A percentile compares a stretch with the other conserved stretches of the same genome.
phyloP scores from a whole-genome alignment of 2,329 filamentous ascomycete genomes.

The Phoma herbarum region DNA sequence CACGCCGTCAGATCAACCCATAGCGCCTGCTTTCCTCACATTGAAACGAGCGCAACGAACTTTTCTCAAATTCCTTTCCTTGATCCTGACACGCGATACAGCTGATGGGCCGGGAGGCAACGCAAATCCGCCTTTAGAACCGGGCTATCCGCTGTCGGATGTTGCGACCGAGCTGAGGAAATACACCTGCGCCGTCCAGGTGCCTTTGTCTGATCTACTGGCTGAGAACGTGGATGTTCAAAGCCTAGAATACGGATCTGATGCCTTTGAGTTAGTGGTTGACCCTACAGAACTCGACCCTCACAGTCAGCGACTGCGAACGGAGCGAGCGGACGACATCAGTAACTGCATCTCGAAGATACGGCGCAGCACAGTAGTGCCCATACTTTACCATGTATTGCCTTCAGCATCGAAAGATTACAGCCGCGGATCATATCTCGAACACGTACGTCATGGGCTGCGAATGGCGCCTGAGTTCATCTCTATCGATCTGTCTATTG shows the following conservation, averaged over 20 bases:
- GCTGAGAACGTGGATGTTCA: conserved; percentile 67
- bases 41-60: conserved; percentile 74
- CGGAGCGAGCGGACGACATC: conserved; percentile 54
- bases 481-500: conserved; percentile 68
- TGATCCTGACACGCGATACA: conserved; percentile 63
- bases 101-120: conserved; percentile 35
- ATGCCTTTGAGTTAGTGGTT: conserved; percentile 71
- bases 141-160: conserved; percentile 70
- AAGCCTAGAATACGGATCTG: conserved; percentile 70
- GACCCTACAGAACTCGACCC: conserved; percentile 44
- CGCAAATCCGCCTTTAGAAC: conserved; percentile 65
- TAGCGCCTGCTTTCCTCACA: conserved; percentile 67
- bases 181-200: conserved; percentile 73
- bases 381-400: conserved; percentile 54
- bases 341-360: conserved; percentile 68
- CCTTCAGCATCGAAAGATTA: conserved; percentile 37
- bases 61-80: conserved; percentile 73
- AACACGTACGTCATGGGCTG: conserved; percentile 67
- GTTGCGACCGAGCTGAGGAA: conserved; percentile 67
- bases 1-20: conserved; percentile 41
- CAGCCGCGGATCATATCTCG: conserved; percentile 58
- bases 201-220: conserved; percentile 67
- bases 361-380: conserved; percentile 67
- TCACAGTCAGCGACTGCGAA: conserved; percentile 23
- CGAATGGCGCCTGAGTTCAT: conserved; percentile 68